Base-by-base conservation (phyloP, 768 basidiomycete genomes). In the Suillus plorans region DNA sequence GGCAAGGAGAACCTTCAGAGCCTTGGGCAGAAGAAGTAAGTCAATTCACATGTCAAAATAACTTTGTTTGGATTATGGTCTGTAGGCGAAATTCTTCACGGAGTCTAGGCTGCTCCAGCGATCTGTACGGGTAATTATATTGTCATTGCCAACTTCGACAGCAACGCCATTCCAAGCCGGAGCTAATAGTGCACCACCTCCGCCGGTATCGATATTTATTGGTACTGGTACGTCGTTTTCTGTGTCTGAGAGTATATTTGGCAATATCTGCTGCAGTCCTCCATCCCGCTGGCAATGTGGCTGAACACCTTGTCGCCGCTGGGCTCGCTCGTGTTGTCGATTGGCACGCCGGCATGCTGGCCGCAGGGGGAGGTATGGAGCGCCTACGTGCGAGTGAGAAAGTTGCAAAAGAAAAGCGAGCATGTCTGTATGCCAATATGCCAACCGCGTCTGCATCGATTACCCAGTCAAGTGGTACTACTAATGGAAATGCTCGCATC, bases 301-400 rank as follows among this genome's bases (percentile, higher is more conserved):
- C 95, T 14, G 94, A 97, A 69, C 88, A 91, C 76, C 82, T 99
- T 45, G 88, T 94, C 36, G 86, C 84, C 5, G 85, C 87, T 53
- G 96, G 97, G 36, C 82, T 98, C 2, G 97, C 96, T 20, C 90
- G 94, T 64, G 85, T 98, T 59, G 90, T 99, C 64, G 96, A 97
- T 73, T 98, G 96, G 96, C 97, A 99, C 75, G 95, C 97, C 18
- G 96, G 96, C 25, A 91, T 99, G 85, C 86, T 99, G 25, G 88
- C 94, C 1, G 85, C 82, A 61, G 81, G 84, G 60, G 95, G 95
- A 47, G 91, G 87, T 5, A 93, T 98, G 86, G 94, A 96, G 70
- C 88, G 87, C 49, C 84, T 98, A 36, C 88, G 96, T 60, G 85
- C 87, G 1, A 94, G 93, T 0, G 96, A 98, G 78, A 89, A 84